Percentiles rank a stretch among this genome's conserved stretches.
These are phyloP conservation scores for Calonectria hawksworthii DNA, from an alignment of 2,329 filamentous ascomycete species.

Conservation along the genomic window DNA sequence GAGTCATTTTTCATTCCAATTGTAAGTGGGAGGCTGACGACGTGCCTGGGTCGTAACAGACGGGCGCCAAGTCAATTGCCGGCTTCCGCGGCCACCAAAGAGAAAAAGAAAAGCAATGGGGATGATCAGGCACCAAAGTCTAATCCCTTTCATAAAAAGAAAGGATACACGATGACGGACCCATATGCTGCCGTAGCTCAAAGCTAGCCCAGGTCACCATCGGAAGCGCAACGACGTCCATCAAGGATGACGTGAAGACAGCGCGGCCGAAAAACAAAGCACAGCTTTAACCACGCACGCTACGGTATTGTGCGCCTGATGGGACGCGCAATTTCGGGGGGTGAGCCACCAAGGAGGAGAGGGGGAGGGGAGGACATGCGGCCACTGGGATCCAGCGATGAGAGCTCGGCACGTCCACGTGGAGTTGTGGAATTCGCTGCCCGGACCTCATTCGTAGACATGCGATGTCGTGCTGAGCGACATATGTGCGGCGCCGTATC, in stretches of 20 bases:
- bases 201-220: background rate
- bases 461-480: constrained; percentile 16
- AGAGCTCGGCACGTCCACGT: constrained; percentile 37
- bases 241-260: background rate
- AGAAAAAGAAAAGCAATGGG: background rate
- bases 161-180: background rate
- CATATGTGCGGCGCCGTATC: constrained; percentile 18
- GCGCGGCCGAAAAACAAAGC: background rate
- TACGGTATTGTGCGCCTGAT: background rate
- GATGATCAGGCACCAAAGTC: constrained; percentile 2
- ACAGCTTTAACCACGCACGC: background rate
- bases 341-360: constrained; percentile 23
- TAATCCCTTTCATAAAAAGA: background rate
- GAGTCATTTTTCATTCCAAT: background rate
- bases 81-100: background rate
- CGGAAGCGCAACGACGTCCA: background rate
- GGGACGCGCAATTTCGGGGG: constrained; percentile 41
- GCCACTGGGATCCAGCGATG: constrained; percentile 15
- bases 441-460: background rate
- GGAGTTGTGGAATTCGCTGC: constrained; percentile 45
- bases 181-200: background rate
- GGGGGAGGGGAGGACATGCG: constrained; percentile 8
- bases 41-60: background rate
- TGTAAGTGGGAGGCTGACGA: background rate
- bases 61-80: background rate